Percentiles rank a stretch among this genome's conserved stretches.
Conservation (phyloP, 805 yeast species). For the Dipodascus geniculatus region DNA sequence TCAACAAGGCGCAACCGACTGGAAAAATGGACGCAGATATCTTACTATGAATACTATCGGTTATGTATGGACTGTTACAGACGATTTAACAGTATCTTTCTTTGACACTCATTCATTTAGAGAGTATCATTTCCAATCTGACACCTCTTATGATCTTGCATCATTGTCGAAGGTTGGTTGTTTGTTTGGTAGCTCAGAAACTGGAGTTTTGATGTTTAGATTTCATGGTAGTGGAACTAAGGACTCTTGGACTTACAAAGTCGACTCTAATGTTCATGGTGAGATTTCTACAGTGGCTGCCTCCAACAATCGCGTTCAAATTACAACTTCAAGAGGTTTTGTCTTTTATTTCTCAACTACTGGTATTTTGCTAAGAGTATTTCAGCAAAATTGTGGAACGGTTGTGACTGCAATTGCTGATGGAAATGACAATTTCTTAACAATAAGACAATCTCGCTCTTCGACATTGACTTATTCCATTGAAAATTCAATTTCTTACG, state of each 20-base stretch:
- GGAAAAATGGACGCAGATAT: conserved; percentile 59
- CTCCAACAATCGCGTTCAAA: conserved; percentile 46
- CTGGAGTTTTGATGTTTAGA: conserved; percentile 42
- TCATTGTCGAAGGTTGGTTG: conserved; percentile 58
- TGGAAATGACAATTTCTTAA: conserved; percentile 42
- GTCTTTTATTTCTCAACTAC: conserved; percentile 56
- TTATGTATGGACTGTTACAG: conserved; percentile 66
- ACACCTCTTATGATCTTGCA: conserved; percentile 60
- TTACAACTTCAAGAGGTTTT: conserved; percentile 69
- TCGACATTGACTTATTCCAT: conserved; percentile 35
- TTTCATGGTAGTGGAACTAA: conserved; percentile 46
- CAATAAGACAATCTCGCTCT: conserved; percentile 30
- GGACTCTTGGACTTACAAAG: conserved; percentile 53
- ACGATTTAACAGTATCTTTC: conserved; percentile 70
- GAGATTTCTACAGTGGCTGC: conserved; percentile 57
- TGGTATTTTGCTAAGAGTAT: conserved; percentile 60
- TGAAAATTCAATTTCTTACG: conserved; percentile 34
- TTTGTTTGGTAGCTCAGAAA: conserved; percentile 41
- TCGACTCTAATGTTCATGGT: conserved; percentile 33
- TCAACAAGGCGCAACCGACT: conserved; percentile 85
- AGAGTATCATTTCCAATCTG: conserved; percentile 80
- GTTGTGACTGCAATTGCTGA: conserved; percentile 63
- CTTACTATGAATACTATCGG: conserved; percentile 73
- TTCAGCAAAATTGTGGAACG: conserved; percentile 27
- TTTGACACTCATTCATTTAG: conserved; percentile 65